Evolutionary conservation across 495 filamentous ascomycete genomes (phyloP), one percentile per base, ranked within the genome.

Genomic region (Penicillium coprophilum): DNA sequence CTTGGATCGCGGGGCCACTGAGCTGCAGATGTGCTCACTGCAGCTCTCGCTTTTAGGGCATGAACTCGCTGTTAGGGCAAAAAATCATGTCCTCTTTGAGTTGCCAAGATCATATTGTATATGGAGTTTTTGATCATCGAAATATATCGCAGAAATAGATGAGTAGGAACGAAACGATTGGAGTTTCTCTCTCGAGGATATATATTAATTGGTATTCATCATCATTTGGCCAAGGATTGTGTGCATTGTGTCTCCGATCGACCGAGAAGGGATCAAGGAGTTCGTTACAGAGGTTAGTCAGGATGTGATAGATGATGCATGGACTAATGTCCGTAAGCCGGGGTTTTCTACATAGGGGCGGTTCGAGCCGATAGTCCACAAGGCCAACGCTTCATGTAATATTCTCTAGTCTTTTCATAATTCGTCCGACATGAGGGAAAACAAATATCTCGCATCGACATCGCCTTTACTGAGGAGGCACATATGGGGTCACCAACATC

Each of bases 391-490:
- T 57, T 61, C 57, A 64, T 66, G 58, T 57, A 77, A 73, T 76
- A 76, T 69, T 69, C 65, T 77, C 73, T 78, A 77, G 56, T 68
- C 60, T 76, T 75, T 69, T 75, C 76, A 70, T 78, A 68, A 78
- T 68, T 77, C 72, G 64, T 79, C 58, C 62, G 56, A 64, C 61
- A 58, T 63, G 48, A 55, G 55, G 49, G 57, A 47, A 47, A 47
- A 40, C 9, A 40, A 47, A 59, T 50, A 63, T 65, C 59, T 54
- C 47, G 46, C 58, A 58, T 56, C 30, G n/a, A 40, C 36, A 44
- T 52, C 30, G 3, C 44, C n/a, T 46, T 46, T 43, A 52, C 38
- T 52, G 50, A 1, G 50, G 52, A 21, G 52, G 43, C 31, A 45
- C 52, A 38, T 46, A 46, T 36, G 52, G 52, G 15, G 30, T 57